Conservation (phyloP, 306 rosid genomes). For the Vigna hirtella region DNA sequence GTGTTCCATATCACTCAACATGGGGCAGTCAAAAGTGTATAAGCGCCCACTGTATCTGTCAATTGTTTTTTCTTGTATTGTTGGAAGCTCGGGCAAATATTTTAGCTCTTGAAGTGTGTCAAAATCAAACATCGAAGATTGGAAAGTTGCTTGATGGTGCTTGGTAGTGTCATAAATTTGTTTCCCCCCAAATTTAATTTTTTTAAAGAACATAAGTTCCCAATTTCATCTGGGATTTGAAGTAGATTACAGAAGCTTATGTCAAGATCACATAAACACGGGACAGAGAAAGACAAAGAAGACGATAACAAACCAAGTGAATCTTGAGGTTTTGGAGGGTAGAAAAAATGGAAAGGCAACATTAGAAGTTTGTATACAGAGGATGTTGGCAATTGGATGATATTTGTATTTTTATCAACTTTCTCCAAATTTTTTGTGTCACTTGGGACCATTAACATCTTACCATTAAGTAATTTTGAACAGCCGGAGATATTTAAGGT, state of each 20-base stretch:
- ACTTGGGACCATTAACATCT: not conserved
- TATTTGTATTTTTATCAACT: not conserved
- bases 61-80: not conserved
- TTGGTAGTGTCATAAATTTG: not conserved
- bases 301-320: not conserved
- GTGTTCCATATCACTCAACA: not conserved
- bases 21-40: not conserved
- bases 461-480: not conserved
- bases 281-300: not conserved
- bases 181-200: not conserved
- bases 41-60: fast-evolving
- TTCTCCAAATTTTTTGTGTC: not conserved
- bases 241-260: not conserved
- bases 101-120: not conserved
- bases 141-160: not conserved
- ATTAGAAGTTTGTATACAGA: not conserved
- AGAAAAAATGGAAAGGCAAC: not conserved
- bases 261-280: not conserved
- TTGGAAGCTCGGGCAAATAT: not conserved
- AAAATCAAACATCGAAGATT: not conserved
- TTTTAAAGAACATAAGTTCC: not conserved
- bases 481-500: not conserved
- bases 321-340: not conserved
- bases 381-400: not conserved
- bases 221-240: constrained; percentile 4